These are phyloP conservation scores for Haplosporangium sp. DNA, from an alignment of 371 early-diverging fungal genomes.

Conservation along the genomic window DNA sequence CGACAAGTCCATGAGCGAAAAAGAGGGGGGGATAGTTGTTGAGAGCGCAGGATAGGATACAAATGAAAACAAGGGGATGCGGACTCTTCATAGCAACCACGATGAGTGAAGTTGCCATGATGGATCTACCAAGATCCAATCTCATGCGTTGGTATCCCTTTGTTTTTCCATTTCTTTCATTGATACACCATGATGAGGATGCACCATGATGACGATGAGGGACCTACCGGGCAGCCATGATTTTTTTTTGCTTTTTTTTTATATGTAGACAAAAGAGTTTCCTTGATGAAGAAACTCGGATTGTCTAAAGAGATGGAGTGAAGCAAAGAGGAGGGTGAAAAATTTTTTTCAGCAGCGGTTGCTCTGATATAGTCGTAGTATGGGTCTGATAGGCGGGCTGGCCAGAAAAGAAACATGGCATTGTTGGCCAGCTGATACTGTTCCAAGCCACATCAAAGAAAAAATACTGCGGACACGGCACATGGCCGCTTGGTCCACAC, in stretches of 20 bases:
- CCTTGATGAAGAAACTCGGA: slow-evolving; percentile 48
- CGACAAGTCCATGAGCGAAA: too few relatives aligned
- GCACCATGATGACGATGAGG: slow-evolving; percentile 6
- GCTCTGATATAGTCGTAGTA: neutral
- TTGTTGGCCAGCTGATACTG: neutral
- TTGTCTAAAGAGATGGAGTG: slow-evolving; percentile 51
- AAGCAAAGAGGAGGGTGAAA: slow-evolving; percentile 53
- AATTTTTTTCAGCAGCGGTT: slow-evolving; percentile 25
- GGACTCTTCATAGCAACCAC: too few relatives aligned
- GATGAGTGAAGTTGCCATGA: too few relatives aligned
- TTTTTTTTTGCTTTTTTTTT: slow-evolving; percentile 57
- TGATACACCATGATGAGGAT: neutral
- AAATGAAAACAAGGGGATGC: too few relatives aligned
- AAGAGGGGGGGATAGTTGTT: too few relatives aligned
- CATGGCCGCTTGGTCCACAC: too few relatives aligned
- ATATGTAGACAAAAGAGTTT: slow-evolving; percentile 48
- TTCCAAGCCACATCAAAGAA: neutral
- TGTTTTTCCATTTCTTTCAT: too few relatives aligned
- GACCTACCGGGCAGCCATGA: slow-evolving; percentile 53
- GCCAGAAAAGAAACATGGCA: neutral
- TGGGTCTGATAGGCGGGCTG: too few relatives aligned
- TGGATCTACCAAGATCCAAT: too few relatives aligned
- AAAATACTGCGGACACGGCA: too few relatives aligned
- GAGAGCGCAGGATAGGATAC: too few relatives aligned
- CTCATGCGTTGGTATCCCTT: too few relatives aligned